Percentiles rank a stretch among this genome's conserved stretches.
Conservation (phyloP, 2,329 filamentous ascomycete genomes). For the Fusarium subtropicale region DNA sequence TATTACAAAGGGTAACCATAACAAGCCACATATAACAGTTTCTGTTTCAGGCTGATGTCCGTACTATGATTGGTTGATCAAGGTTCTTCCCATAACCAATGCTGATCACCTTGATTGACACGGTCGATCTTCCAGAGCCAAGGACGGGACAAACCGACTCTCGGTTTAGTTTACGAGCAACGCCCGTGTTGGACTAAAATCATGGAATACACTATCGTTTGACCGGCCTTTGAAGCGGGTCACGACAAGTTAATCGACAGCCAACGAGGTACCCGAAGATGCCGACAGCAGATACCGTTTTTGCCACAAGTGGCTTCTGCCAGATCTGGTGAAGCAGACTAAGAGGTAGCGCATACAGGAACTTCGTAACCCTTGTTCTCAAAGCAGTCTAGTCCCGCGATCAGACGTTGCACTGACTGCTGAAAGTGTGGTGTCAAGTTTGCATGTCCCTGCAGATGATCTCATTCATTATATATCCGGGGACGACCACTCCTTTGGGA, state of each 20-base stretch:
- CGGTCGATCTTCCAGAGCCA: not conserved
- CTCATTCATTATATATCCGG: not conserved
- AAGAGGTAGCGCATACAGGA: accelerated
- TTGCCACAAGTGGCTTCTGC: not conserved
- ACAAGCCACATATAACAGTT: not conserved
- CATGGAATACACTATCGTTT: not conserved
- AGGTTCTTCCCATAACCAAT: not conserved
- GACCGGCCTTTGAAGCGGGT: not conserved
- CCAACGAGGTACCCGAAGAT: not conserved
- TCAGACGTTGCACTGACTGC: not conserved
- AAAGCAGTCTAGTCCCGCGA: not conserved
- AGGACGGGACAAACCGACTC: not conserved
- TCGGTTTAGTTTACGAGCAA: not conserved
- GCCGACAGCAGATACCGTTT: not conserved
- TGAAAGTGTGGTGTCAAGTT: not conserved
- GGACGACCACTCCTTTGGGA: not conserved
- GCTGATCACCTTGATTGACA: not conserved
- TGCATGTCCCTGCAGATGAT: slow-evolving; percentile 2
- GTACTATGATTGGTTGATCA: not conserved
- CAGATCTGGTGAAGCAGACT: not conserved
- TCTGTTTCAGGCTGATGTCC: not conserved
- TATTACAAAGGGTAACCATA: no score
- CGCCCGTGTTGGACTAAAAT: not conserved
- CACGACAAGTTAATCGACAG: not conserved
- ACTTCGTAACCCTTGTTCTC: not conserved